These are phyloP conservation scores for Xylariaceae sp. DNA, from an alignment of 2,329 filamentous ascomycete genomes.

Conservation along the genomic window DNA sequence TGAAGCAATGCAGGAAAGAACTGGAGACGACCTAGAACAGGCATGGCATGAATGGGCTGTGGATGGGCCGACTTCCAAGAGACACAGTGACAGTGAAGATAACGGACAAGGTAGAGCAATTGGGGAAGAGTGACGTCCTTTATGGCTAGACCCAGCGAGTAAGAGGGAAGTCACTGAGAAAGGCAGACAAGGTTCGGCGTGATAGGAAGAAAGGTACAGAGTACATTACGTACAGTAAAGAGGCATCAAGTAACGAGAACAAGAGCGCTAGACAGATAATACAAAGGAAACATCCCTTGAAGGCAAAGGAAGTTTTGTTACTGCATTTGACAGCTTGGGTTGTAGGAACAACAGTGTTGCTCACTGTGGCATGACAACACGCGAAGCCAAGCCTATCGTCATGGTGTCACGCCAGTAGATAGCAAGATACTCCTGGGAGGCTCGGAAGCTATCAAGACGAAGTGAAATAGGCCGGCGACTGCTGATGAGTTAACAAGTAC, in stretches of 20 bases:
- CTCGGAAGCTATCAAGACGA: conserved; percentile 12
- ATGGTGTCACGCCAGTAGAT: conserved; percentile 35
- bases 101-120: conserved; percentile 18
- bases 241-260: conserved; percentile 14
- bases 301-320: conserved; percentile 4
- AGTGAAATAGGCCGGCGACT: conserved; percentile 10
- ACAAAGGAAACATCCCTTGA: conserved; percentile 9
- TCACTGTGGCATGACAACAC: conserved; percentile 36
- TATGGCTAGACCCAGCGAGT: conserved; percentile 5
- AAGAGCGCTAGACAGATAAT: background rate
- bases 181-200: conserved; percentile 15
- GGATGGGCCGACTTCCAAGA: conserved; percentile 19
- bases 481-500: conserved; percentile 30
- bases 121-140: conserved; percentile 19
- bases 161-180: conserved; percentile 21
- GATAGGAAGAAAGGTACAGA: conserved; percentile 2
- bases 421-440: conserved; percentile 27
- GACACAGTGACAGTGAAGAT: conserved; percentile 4
- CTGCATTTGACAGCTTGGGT: conserved; percentile 10
- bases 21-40: conserved; percentile 27
- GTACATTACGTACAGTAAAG: conserved; percentile 12
- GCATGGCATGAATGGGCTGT: conserved; percentile 34
- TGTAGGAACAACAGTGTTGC: conserved; percentile 26
- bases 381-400: conserved; percentile 32
- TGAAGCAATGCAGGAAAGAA: conserved; percentile 42